Percentiles rank a stretch among this genome's conserved stretches.
Conservation (phyloP, 768 basidiomycete genomes). For the Termitomyces titanicus region DNA sequence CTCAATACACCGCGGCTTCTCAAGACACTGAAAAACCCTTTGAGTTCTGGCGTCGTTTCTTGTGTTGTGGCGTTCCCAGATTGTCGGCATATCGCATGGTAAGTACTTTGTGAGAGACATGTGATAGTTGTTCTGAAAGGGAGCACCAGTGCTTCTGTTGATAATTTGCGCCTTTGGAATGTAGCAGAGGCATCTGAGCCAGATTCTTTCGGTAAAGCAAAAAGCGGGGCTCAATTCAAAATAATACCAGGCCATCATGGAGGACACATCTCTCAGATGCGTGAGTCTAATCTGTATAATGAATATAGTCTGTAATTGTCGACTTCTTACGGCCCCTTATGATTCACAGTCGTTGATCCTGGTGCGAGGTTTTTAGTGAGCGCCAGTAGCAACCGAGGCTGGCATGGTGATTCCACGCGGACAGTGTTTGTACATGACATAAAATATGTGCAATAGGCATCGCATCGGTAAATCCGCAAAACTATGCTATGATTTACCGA, state of each 20-base stretch:
- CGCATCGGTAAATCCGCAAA: no score
- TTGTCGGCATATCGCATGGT: slow-evolving; percentile 90
- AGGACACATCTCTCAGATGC: slow-evolving; percentile 88
- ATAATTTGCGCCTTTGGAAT: slow-evolving; percentile 94
- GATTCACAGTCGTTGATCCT: slow-evolving; percentile 73
- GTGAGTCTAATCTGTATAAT: slow-evolving; percentile 45
- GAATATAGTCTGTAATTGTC: neutral
- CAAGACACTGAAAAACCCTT: slow-evolving; percentile 81
- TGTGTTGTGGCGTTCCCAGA: slow-evolving; percentile 92
- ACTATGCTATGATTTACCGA: no score
- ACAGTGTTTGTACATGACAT: slow-evolving; percentile 93
- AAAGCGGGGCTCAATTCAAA: slow-evolving; percentile 82
- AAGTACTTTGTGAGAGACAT: slow-evolving; percentile 23
- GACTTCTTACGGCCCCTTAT: slow-evolving; percentile 15
- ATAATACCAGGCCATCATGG: slow-evolving; percentile 96
- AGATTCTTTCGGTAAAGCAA: slow-evolving; percentile 58
- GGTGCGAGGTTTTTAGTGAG: slow-evolving; percentile 83
- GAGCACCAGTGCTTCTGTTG: slow-evolving; percentile 71
- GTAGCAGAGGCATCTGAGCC: slow-evolving; percentile 70
- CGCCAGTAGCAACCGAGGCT: slow-evolving; percentile 91
- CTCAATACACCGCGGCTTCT: slow-evolving; percentile 68
- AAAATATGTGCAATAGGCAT: no score
- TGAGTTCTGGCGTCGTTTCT: slow-evolving; percentile 87
- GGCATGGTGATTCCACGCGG: slow-evolving; percentile 87
- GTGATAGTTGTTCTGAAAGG: neutral